Conservation (phyloP, 257 asterid genomes). For the Gentiana straminea region DNA sequence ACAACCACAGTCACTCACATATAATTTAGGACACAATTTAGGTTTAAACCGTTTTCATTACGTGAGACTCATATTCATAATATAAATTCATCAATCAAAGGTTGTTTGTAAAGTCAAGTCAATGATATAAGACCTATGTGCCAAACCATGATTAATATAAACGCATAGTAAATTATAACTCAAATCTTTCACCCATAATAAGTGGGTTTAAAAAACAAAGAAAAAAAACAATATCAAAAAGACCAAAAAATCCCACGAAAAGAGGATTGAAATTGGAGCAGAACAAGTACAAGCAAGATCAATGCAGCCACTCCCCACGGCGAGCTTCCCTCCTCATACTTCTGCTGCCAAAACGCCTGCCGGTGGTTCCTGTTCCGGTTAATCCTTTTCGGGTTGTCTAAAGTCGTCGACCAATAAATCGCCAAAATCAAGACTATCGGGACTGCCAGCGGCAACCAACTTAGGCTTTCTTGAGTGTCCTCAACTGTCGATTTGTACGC, state of each 20-base stretch:
- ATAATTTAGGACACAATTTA: too few relatives aligned
- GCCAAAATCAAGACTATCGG: constrained; percentile 49
- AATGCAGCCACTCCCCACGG: constrained; percentile 87
- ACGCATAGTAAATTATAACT: too few relatives aligned
- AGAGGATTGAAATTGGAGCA: constrained; percentile 55
- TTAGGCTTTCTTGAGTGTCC: constrained; percentile 60
- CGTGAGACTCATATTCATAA: too few relatives aligned
- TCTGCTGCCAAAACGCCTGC: constrained; percentile 15
- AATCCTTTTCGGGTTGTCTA: constrained; percentile 32
- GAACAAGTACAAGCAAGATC: constrained; percentile 56
- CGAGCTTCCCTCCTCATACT: constrained; percentile 36
- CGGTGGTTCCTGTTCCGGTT: constrained; percentile 21
- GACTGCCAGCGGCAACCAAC: constrained; percentile 59
- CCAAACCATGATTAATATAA: too few relatives aligned
- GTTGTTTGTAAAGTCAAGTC: too few relatives aligned
- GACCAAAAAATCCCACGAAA: constrained; percentile 31
- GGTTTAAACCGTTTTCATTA: too few relatives aligned
- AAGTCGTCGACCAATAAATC: constrained; percentile 40
- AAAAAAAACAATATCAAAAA: too few relatives aligned
- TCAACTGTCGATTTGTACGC: constrained; percentile 65
- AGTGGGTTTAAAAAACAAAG: too few relatives aligned
- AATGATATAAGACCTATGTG: too few relatives aligned
- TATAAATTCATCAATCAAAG: too few relatives aligned
- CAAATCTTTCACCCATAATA: too few relatives aligned
- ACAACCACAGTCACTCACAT: too few relatives aligned